Conservation (phyloP, 495 filamentous ascomycete genomes). For the Apodospora peruviana region DNA sequence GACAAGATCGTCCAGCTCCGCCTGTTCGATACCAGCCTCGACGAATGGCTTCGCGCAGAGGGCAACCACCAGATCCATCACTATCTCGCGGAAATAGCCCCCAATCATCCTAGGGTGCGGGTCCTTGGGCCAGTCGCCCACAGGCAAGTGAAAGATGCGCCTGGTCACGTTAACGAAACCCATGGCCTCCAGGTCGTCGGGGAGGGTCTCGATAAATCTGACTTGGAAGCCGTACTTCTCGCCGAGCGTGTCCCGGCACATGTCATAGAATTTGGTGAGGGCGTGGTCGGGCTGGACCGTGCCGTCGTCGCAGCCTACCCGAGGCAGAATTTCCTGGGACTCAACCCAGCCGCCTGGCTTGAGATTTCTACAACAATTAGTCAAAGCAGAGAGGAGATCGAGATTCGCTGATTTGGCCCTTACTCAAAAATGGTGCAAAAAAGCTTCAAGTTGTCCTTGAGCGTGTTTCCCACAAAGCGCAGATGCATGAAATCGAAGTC, state of each 20-base stretch:
- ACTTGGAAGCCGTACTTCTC: slow-evolving; percentile 41
- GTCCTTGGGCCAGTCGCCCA: slow-evolving; percentile 58
- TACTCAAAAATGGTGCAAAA: slow-evolving; percentile 29
- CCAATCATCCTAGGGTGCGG: slow-evolving; percentile 54
- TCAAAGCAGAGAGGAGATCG: not conserved
- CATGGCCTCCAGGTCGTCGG: slow-evolving; percentile 28
- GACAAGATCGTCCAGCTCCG: slow-evolving; percentile 31
- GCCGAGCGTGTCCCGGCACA: slow-evolving; percentile 22
- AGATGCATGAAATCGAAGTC: slow-evolving; percentile 51
- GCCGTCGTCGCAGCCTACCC: slow-evolving; percentile 46
- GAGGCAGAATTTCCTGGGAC: slow-evolving; percentile 50
- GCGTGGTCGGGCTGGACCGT: slow-evolving; percentile 42
- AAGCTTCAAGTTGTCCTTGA: slow-evolving; percentile 41
- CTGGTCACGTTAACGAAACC: slow-evolving; percentile 53
- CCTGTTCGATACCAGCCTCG: slow-evolving; percentile 35
- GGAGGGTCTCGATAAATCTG: slow-evolving; percentile 32
- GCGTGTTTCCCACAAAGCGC: slow-evolving; percentile 34
- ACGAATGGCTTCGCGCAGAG: slow-evolving; percentile 51
- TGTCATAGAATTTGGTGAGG: slow-evolving; percentile 32
- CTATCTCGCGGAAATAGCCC: slow-evolving; percentile 40
- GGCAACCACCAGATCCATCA: slow-evolving; percentile 49
- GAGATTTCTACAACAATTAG: slow-evolving; percentile 33
- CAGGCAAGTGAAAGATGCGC: slow-evolving; percentile 49
- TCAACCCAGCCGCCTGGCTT: slow-evolving; percentile 62
- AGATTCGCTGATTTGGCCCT: too few relatives aligned